phyloP scores from a whole-genome alignment of 2,329 filamentous ascomycete species.

The Pseudogymnoascus sp. region DNA sequence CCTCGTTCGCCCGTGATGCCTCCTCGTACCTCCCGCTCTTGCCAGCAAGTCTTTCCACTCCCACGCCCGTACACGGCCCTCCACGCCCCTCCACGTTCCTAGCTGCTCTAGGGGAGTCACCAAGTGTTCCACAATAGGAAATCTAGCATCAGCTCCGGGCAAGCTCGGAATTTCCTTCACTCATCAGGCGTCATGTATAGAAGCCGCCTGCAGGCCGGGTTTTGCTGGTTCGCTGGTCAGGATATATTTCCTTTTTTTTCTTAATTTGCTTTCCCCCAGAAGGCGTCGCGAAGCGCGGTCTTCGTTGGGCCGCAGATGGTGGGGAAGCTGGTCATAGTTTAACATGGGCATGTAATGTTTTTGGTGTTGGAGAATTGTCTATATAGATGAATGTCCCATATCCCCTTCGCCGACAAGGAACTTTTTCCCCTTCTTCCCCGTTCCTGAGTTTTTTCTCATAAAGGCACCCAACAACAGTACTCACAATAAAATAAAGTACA shows the following conservation, averaged over 20 bases:
- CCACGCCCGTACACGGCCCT: neutral
- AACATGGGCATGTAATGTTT: neutral
- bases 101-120: neutral
- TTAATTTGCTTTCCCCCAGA: neutral
- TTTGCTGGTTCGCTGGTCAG: neutral
- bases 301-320: constrained; percentile 1
- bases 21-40: neutral
- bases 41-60: neutral
- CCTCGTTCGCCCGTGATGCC: neutral
- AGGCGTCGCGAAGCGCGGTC: neutral
- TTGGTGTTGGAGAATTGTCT: neutral
- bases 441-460: neutral
- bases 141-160: neutral
- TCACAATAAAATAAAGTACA: neutral
- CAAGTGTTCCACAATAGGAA: neutral
- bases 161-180: constrained; percentile 1
- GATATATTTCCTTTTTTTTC: neutral
- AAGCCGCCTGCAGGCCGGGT: neutral
- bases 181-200: neutral
- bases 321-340: neutral
- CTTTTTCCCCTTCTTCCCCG: neutral
- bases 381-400: constrained; percentile 1
- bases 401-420: neutral
- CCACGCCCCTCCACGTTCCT: neutral
- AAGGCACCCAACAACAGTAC: neutral